Conservation (phyloP, 1,139 yeast species). For the Dujonia santamariae region DNA sequence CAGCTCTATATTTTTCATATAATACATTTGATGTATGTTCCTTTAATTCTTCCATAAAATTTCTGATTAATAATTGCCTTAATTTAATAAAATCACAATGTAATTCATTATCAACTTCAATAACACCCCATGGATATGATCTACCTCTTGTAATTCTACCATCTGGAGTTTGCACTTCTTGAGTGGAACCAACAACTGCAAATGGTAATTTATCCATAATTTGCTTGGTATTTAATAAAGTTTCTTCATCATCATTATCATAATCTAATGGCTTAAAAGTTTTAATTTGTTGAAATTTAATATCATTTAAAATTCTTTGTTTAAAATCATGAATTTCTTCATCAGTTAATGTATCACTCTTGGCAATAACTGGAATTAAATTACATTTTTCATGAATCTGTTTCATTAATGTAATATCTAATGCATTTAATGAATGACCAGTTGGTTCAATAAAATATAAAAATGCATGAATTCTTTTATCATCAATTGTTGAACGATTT, state of each 20-base stretch:
- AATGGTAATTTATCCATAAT: constrained; percentile 78
- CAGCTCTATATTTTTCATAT: constrained; percentile 88
- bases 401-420: constrained; percentile 88
- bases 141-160: constrained; percentile 91
- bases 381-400: constrained; percentile 89
- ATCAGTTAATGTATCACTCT: constrained; percentile 89
- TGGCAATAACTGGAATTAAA: constrained; percentile 91
- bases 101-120: constrained; percentile 92
- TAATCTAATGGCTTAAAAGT: constrained; percentile 77
- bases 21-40: constrained; percentile 75
- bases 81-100: constrained; percentile 92
- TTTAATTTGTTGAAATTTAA: constrained; percentile 70
- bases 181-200: constrained; percentile 91
- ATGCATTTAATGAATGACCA: constrained; percentile 86
- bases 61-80: constrained; percentile 85
- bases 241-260: constrained; percentile 87
- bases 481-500: constrained; percentile 69
- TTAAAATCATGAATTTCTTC: constrained; percentile 81
- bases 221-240: constrained; percentile 60
- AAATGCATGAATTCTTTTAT: constrained; percentile 83
- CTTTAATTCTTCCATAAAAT: constrained; percentile 90
- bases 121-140: constrained; percentile 95
- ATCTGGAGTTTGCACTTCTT: constrained; percentile 65
- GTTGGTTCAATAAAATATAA: constrained; percentile 94
- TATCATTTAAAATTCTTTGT: constrained; percentile 70